A percentile compares a stretch with the other conserved stretches of the same genome.
phyloP scores from a whole-genome alignment of 139 green algal genomes.

The Chlamydomonas urium region DNA sequence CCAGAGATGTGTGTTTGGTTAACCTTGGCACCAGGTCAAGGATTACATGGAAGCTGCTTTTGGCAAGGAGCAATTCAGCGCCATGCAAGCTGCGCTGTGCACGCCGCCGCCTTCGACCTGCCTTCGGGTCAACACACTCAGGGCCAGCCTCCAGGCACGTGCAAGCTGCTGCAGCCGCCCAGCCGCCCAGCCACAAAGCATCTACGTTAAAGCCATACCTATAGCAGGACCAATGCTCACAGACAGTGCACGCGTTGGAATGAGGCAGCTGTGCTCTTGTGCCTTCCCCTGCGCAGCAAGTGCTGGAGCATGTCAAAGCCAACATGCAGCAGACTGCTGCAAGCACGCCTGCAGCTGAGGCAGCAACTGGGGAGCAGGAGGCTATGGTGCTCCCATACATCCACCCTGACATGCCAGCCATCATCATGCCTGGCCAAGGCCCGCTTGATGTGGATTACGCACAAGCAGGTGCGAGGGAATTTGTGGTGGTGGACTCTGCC shows the following conservation, averaged over 20 bases:
- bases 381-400: conserved; percentile 27
- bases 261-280: conserved; percentile 9
- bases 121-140: conserved; percentile 68
- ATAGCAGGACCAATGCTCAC: conserved; percentile 1
- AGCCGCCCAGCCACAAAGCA: too few relatives aligned
- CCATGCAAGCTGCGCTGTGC: conserved; percentile 41
- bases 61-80: conserved; percentile 31
- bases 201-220: not conserved
- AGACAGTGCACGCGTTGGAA: not conserved
- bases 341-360: conserved; percentile 1
- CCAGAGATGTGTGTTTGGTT: too few relatives aligned
- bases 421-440: conserved; percentile 54
- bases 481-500: too few relatives aligned
- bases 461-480: conserved; percentile 15
- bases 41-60: conserved; percentile 52
- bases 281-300: not conserved
- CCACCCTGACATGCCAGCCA: conserved; percentile 36
- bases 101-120: conserved; percentile 60
- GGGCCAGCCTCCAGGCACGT: conserved; percentile 36
- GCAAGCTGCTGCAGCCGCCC: not conserved
- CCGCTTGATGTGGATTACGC: conserved; percentile 51
- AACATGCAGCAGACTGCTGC: not conserved
- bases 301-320: not conserved
- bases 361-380: too few relatives aligned
- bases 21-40: conserved; percentile 38